Conservation (phyloP, 2,329 filamentous ascomycete genomes). For the Cordyceps farinosa region DNA sequence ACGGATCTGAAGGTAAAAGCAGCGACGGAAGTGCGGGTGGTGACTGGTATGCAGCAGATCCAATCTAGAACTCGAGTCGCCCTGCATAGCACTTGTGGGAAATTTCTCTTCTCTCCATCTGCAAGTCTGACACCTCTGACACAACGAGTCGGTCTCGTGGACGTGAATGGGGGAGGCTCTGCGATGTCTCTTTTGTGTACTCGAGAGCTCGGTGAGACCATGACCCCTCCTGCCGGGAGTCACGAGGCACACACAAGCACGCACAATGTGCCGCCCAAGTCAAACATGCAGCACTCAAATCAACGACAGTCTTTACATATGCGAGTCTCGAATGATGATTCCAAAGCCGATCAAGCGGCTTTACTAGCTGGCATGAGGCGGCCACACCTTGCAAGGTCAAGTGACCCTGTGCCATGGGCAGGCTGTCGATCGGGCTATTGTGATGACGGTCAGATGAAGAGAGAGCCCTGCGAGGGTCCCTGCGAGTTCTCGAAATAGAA, state of each 20-base stretch:
- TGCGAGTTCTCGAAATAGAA: neutral
- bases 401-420: neutral
- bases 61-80: neutral
- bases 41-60: neutral
- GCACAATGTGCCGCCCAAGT: neutral
- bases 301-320: neutral
- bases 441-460: no score
- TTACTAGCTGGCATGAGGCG: neutral
- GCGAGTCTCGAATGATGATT: no score
- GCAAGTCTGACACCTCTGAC: neutral
- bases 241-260: neutral
- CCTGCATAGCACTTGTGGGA: neutral
- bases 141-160: neutral
- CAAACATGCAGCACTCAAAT: neutral
- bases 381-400: neutral
- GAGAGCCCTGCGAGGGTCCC: neutral
- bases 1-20: neutral
- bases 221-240: no score
- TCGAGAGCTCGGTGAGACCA: neutral
- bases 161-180: neutral
- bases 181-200: neutral
- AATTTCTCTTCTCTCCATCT: neutral
- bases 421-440: no score
- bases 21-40: neutral
- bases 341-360: neutral